Conservation (phyloP, 768 basidiomycete species). For the Psilocybe azurescens region DNA sequence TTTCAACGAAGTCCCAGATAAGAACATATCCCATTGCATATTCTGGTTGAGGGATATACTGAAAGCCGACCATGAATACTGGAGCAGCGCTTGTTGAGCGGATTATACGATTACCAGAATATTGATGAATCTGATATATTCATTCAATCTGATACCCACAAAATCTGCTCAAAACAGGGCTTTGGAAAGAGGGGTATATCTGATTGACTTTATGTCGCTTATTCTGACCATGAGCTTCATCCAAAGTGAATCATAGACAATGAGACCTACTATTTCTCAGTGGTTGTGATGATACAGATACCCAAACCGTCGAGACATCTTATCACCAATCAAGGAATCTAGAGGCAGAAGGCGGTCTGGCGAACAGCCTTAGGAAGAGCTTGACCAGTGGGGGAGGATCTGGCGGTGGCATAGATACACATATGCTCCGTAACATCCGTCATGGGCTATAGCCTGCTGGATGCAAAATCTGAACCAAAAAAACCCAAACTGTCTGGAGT, state of each 20-base stretch:
- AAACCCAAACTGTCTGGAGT: background rate
- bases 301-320: background rate
- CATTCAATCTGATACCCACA: background rate
- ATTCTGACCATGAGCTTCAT: background rate
- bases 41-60: background rate
- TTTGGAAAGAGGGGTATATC: background rate
- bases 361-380: too few species aligned
- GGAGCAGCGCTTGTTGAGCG: background rate
- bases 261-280: background rate
- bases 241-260: background rate
- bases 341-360: too few species aligned
- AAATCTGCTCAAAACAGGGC: background rate
- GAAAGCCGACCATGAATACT: background rate
- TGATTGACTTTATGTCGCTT: background rate
- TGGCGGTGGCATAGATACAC: too few species aligned
- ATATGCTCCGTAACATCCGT: too few species aligned
- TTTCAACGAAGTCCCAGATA: background rate
- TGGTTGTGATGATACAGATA: background rate
- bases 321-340: too few species aligned
- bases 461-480: too few species aligned
- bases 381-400: too few species aligned
- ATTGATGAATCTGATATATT: background rate
- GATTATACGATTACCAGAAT: background rate
- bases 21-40: background rate
- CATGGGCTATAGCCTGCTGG: too few species aligned